Conservation (phyloP, 106 monocot species). For the Cymbidium sinense region DNA sequence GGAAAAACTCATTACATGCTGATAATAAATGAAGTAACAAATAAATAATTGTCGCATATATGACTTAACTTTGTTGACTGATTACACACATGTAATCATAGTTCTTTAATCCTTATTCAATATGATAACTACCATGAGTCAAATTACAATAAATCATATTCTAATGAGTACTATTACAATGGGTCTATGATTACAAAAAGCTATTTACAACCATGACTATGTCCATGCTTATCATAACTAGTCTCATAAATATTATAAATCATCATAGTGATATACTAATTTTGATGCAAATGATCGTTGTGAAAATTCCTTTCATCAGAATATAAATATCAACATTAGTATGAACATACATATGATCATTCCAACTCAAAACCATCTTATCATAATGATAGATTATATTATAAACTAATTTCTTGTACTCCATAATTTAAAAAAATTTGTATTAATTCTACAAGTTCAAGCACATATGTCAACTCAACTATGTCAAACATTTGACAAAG, state of each 20-base stretch:
- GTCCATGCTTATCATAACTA: background rate
- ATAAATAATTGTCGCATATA: background rate
- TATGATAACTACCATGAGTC: background rate
- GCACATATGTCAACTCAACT: too few relatives aligned
- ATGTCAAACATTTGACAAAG: background rate
- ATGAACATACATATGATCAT: too few relatives aligned
- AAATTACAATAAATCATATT: background rate
- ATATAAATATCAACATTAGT: too few relatives aligned
- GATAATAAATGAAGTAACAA: background rate
- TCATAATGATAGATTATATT: background rate
- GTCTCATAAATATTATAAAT: background rate
- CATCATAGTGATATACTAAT: background rate
- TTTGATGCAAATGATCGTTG: background rate
- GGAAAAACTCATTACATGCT: background rate
- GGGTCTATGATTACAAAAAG: background rate
- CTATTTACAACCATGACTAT: background rate
- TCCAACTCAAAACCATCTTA: background rate
- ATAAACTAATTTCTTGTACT: background rate
- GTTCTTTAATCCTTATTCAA: background rate
- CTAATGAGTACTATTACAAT: background rate
- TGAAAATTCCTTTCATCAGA: too few relatives aligned
- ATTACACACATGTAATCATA: background rate
- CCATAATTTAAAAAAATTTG: too few relatives aligned
- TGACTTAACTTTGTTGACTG: background rate
- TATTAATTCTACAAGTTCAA: too few relatives aligned